Percentiles rank a stretch among this genome's conserved stretches.
These are phyloP conservation scores for Debaryomyces hansenii DNA, from an alignment of 805 yeast species.

Conservation along the genomic window DNA sequence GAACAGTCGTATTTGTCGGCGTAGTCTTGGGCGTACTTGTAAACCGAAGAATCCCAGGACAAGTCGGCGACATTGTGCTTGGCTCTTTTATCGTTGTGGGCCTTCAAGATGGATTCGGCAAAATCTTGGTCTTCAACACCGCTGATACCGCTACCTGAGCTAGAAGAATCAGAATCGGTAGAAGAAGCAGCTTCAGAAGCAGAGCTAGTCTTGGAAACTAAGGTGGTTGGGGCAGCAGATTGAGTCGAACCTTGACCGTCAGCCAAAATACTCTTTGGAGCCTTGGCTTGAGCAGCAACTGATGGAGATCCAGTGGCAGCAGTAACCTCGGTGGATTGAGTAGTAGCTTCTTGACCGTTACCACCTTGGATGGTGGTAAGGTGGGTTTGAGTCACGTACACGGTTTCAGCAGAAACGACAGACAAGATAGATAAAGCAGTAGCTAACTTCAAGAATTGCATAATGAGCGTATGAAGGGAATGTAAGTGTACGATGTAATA, in stretches of 20 bases:
- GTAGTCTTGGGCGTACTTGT: constrained; percentile 50
- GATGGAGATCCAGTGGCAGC: not conserved
- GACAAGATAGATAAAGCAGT: constrained; percentile 15
- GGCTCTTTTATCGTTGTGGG: constrained; percentile 61
- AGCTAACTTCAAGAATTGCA: constrained; percentile 23
- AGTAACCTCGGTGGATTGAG: constrained; percentile 4
- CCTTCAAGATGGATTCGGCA: constrained; percentile 48
- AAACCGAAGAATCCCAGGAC: constrained; percentile 55
- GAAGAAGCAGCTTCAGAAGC: constrained; percentile 5
- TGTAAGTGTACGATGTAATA: not conserved
- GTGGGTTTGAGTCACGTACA: constrained; percentile 27
- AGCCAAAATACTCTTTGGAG: constrained; percentile 1
- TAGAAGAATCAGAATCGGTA: constrained; percentile 5
- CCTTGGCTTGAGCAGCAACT: constrained; percentile 3
- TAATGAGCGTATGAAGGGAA: constrained; percentile 7
- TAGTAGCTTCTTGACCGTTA: constrained; percentile 7
- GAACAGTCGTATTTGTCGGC: constrained; percentile 51
- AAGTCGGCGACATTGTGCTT: constrained; percentile 52
- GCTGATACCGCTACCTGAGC: constrained; percentile 15
- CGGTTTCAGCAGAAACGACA: constrained; percentile 22
- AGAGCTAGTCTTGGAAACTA: constrained; percentile 13
- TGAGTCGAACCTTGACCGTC: constrained; percentile 11
- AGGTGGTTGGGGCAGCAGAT: constrained; percentile 16
- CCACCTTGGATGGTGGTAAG: constrained; percentile 23
- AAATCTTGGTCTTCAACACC: constrained; percentile 27